phyloP scores from a whole-genome alignment of 257 asterid genomes.

The Nicotiana paniculata region DNA sequence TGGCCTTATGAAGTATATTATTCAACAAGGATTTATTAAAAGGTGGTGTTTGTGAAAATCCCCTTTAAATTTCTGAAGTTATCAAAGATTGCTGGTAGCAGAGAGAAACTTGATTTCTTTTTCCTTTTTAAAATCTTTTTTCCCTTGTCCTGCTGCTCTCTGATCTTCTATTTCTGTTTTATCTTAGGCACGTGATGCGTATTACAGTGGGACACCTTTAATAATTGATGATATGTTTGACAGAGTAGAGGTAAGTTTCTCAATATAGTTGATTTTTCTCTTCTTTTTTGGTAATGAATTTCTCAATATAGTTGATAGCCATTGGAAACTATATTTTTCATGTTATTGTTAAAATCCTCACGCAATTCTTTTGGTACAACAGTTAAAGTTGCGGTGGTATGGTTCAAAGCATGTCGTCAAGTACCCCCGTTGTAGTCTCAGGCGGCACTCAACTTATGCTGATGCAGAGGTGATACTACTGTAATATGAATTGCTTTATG shows the following conservation, averaged over 20 bases:
- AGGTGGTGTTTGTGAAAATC: constrained; percentile 1
- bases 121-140: neutral
- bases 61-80: neutral
- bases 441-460: constrained; percentile 83
- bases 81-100: neutral
- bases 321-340: neutral
- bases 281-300: neutral
- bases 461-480: constrained; percentile 82
- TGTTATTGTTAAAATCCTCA: constrained; percentile 11
- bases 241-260: constrained; percentile 56
- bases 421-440: constrained; percentile 95
- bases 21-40: neutral
- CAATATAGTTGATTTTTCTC: neutral
- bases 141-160: neutral
- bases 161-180: neutral
- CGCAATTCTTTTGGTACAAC: constrained; percentile 14
- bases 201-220: constrained; percentile 84
- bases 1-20: neutral
- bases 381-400: constrained; percentile 80
- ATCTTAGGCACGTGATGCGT: constrained; percentile 73
- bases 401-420: constrained; percentile 85
- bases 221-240: constrained; percentile 96
- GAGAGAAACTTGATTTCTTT: neutral
- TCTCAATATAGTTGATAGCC: neutral
- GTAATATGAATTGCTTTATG: neutral